phyloP scores from a whole-genome alignment of 352 stramenopile species.

The Phytopythium aichiense region DNA sequence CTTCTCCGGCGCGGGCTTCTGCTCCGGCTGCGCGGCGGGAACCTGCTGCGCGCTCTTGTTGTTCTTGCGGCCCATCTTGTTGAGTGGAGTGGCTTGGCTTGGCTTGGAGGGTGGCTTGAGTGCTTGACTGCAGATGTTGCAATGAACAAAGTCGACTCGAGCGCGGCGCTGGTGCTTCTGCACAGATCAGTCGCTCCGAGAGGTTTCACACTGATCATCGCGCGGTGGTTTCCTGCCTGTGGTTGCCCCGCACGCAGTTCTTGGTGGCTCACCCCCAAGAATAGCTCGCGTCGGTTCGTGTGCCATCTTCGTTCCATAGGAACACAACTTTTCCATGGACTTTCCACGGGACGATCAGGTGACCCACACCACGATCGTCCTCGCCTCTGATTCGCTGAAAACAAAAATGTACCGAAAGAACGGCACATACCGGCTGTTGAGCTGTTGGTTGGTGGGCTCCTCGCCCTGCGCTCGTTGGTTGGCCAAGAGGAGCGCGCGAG shows the following conservation, averaged over 20 bases:
- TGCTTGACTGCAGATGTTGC: conserved; percentile 1
- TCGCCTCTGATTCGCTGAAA: neutral
- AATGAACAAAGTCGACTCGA: neutral
- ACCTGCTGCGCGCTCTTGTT: conserved; percentile 2
- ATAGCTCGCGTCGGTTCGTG: neutral
- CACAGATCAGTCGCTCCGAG: neutral
- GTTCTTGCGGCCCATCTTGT: conserved; percentile 6
- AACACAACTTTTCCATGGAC: no score
- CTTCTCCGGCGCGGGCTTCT: conserved; percentile 4
- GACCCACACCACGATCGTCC: neutral
- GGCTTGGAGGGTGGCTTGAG: neutral
- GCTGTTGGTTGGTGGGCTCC: conserved; percentile 6
- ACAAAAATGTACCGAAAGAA: neutral
- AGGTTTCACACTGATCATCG: neutral
- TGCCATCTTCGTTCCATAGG: neutral
- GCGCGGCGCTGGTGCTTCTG: neutral
- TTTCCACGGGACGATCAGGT: neutral
- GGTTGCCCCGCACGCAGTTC: no score
- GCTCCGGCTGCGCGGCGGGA: conserved; percentile 2
- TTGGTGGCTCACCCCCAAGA: neutral
- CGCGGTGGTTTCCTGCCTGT: neutral
- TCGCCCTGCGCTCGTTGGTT: conserved; percentile 2
- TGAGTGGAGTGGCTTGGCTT: neutral
- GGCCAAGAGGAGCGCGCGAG: conserved; percentile 2
- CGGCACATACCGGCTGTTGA: neutral